phyloP scores from a whole-genome alignment of 169 alveolate species.

The Perkinsus chesapeaki region DNA sequence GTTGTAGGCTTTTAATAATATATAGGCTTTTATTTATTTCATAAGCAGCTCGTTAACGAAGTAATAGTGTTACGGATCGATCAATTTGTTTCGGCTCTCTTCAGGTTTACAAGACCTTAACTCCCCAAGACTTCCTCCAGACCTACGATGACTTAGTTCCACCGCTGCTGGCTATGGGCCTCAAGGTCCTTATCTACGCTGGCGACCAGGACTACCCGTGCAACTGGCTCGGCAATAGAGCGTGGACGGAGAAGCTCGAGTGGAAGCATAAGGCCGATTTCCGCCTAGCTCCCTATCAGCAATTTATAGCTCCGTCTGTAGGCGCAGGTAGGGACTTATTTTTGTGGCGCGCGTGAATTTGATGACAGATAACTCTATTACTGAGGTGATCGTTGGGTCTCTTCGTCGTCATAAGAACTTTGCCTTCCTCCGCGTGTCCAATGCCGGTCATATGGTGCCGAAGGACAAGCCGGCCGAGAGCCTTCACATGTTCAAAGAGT shows the following conservation, averaged over 20 bases:
- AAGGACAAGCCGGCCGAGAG: background rate
- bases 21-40: no score
- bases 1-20: no score
- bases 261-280: slow-evolving; percentile 1
- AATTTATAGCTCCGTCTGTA: background rate
- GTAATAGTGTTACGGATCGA: no score
- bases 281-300: background rate
- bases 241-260: background rate
- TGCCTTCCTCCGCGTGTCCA: background rate
- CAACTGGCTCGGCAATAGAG: slow-evolving; percentile 9
- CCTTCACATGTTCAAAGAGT: background rate
- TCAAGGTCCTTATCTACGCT: background rate
- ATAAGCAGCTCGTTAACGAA: no score
- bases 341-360: background rate
- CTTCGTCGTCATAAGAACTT: background rate
- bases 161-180: background rate
- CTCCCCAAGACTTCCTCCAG: background rate
- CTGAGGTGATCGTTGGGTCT: background rate
- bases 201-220: slow-evolving; percentile 14
- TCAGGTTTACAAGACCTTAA: background rate
- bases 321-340: background rate
- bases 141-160: background rate
- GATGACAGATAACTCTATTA: background rate
- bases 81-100: background rate
- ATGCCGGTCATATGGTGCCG: background rate